Conservation (phyloP, 805 yeast genomes). For the Diddensiella caesifluorescens region DNA sequence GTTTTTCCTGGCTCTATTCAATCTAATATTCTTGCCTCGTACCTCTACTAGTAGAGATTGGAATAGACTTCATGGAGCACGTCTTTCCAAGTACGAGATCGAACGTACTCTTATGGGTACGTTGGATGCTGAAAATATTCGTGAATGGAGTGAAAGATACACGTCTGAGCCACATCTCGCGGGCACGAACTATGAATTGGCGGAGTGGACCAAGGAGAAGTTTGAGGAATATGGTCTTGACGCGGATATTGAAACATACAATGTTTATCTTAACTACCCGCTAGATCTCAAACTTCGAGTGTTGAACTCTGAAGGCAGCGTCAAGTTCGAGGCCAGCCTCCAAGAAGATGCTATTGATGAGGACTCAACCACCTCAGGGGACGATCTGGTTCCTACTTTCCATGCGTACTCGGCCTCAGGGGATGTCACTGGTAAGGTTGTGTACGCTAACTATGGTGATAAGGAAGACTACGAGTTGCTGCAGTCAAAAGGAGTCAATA, state of each 20-base stretch:
- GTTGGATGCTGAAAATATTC: conserved; percentile 35
- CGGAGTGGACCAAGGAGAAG: conserved; percentile 53
- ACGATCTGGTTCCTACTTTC: conserved; percentile 60
- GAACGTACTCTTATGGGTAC: conserved; percentile 53
- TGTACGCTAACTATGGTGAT: conserved; percentile 68
- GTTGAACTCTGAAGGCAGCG: conserved; percentile 29
- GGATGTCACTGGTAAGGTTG: conserved; percentile 59
- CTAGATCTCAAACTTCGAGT: conserved; percentile 47
- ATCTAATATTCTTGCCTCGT: conserved; percentile 72
- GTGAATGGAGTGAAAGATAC: conserved; percentile 50
- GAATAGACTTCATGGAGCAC: conserved; percentile 63
- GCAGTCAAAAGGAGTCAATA: conserved; percentile 41
- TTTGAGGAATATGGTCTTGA: conserved; percentile 57
- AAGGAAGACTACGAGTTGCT: conserved; percentile 52
- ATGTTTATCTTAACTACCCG: conserved; percentile 63
- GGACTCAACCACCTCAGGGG: conserved; percentile 45
- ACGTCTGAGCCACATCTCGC: conserved; percentile 55
- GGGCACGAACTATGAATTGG: conserved; percentile 35
- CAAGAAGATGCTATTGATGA: conserved; percentile 48
- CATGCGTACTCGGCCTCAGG: conserved; percentile 75
- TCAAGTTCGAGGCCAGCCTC: conserved; percentile 48
- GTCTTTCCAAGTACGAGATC: conserved; percentile 61
- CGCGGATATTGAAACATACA: conserved; percentile 49
- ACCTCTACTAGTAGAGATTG: conserved; percentile 80
- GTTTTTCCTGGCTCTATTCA: conserved; percentile 48